A percentile compares a stretch with the other conserved stretches of the same genome.
These are phyloP conservation scores for Bipolaris sorokiniana DNA, from an alignment of 2,329 filamentous ascomycete genomes.

Conservation along the genomic window DNA sequence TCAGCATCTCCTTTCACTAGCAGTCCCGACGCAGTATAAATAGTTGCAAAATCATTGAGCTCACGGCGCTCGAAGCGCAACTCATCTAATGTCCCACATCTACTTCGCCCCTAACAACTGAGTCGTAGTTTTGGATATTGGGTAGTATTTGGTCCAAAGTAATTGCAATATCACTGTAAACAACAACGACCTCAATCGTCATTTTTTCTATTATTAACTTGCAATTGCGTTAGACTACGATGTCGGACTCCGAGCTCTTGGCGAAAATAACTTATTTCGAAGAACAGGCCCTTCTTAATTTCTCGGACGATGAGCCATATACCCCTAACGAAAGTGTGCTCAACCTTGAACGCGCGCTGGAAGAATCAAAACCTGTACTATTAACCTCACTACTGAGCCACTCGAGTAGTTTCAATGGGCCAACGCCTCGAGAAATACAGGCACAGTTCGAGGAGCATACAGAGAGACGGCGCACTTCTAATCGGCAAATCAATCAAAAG, in stretches of 20 bases:
- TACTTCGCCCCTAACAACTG: neutral
- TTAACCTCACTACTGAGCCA: constrained; percentile 22
- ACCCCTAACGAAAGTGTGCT: constrained; percentile 21
- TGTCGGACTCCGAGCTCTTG: constrained; percentile 32
- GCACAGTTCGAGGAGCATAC: constrained; percentile 36
- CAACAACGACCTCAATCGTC: neutral
- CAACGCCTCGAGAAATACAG: constrained; percentile 38
- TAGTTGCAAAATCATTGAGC: constrained; percentile 5
- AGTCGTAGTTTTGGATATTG: neutral
- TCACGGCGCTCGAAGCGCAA: neutral
- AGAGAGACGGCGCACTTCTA: constrained; percentile 19
- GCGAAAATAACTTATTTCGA: constrained; percentile 41
- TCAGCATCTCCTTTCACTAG: constrained; percentile 2
- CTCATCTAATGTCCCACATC: neutral
- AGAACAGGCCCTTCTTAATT: constrained; percentile 37
- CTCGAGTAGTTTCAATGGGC: constrained; percentile 39
- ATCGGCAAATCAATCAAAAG: constrained; percentile 12
- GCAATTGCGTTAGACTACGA: neutral
- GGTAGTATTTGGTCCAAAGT: neutral
- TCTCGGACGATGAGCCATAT: constrained; percentile 37
- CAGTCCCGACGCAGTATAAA: constrained; percentile 4
- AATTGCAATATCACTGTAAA: neutral
- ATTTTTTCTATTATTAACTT: neutral
- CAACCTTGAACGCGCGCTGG: constrained; percentile 29
- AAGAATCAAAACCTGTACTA: constrained; percentile 29